These are phyloP conservation scores for Botrytis sinoallii DNA, from an alignment of 2,329 filamentous ascomycete species.

Conservation along the genomic window DNA sequence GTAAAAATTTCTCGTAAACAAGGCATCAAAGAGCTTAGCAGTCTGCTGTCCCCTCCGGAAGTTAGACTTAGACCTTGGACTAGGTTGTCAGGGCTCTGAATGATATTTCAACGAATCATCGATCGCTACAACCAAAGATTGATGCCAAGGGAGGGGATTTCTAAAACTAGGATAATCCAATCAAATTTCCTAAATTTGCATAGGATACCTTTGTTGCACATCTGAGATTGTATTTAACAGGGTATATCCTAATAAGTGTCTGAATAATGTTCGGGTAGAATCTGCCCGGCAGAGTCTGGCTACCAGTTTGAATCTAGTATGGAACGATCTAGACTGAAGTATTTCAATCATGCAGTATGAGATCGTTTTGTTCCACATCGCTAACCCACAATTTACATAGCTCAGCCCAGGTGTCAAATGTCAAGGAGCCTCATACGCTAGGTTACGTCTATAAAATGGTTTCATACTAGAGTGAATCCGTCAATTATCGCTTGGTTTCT, in stretches of 20 bases:
- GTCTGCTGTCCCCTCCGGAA: background rate
- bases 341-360: background rate
- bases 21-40: background rate
- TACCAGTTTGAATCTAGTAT: background rate
- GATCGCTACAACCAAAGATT: background rate
- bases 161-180: background rate
- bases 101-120: background rate
- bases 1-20: background rate
- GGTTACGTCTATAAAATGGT: background rate
- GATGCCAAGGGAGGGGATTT: background rate
- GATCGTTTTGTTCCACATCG: background rate
- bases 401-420: background rate
- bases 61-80: background rate
- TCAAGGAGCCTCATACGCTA: background rate
- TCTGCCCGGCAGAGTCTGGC: background rate
- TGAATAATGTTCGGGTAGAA: background rate
- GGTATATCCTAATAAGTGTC: background rate
- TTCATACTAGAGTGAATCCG: background rate
- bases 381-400: background rate
- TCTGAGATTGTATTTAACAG: background rate
- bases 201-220: background rate
- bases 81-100: background rate
- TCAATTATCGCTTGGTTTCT: background rate
- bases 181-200: background rate
- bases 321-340: background rate